Conservation (phyloP, 169 alveolate genomes). For the Cryptosporidium andersoni region DNA sequence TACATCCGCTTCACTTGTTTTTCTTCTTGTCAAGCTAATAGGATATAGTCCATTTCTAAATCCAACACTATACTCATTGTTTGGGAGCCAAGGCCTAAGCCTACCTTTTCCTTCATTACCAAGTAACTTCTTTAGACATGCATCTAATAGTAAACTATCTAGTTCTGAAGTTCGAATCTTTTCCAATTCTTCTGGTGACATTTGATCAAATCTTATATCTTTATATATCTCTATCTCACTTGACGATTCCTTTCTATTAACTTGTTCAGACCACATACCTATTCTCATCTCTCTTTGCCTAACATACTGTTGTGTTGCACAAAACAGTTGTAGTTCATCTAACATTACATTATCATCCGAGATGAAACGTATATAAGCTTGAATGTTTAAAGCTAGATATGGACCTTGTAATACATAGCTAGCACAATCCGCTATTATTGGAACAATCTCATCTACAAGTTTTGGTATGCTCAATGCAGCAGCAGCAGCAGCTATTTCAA, state of each 20-base stretch:
- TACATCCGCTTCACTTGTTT: background rate
- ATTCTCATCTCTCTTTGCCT: constrained; percentile 28
- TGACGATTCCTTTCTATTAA: constrained; percentile 1
- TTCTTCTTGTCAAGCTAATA: constrained; percentile 26
- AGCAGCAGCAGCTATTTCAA: constrained; percentile 70
- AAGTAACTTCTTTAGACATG: constrained; percentile 35
- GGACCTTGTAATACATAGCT: constrained; percentile 69
- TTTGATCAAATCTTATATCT: constrained; percentile 44
- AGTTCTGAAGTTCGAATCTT: constrained; percentile 27
- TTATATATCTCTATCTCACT: constrained; percentile 42
- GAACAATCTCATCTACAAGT: constrained; percentile 59
- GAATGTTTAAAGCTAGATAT: constrained; percentile 53
- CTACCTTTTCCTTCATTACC: constrained; percentile 43
- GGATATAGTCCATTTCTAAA: constrained; percentile 67
- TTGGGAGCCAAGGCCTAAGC: constrained; percentile 57
- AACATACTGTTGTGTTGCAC: constrained; percentile 56
- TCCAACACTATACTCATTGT: constrained; percentile 41
- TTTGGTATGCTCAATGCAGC: constrained; percentile 57
- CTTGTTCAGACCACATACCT: constrained; percentile 44
- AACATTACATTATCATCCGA: constrained; percentile 41
- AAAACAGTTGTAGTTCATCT: constrained; percentile 64
- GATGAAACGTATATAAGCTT: constrained; percentile 39
- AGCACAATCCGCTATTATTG: constrained; percentile 70
- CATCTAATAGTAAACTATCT: constrained; percentile 65
- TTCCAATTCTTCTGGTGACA: constrained; percentile 60